Percentiles rank a stretch among this genome's conserved stretches.
Evolutionary conservation across 2,329 filamentous ascomycete genomes (phyloP).

Genomic region (Fonsecaea nubica): DNA sequence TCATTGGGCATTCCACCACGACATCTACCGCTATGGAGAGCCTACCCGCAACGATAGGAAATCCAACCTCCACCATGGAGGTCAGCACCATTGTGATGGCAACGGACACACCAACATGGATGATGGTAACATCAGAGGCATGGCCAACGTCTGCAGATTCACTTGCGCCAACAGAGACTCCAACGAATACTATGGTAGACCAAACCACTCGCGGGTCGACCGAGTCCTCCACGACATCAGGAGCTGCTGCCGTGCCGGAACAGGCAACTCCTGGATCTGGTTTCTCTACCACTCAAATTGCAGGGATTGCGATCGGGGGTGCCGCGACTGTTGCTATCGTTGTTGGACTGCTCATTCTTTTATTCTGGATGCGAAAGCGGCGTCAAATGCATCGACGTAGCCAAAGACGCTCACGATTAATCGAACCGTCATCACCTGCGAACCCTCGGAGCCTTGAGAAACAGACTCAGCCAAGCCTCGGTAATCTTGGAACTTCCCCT

Average conservation of each 20-base stretch:
- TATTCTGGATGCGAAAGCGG: constrained; percentile 46
- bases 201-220: constrained; percentile 28
- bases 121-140: constrained; percentile 23
- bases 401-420: constrained; percentile 47
- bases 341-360: constrained; percentile 50
- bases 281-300: constrained; percentile 58
- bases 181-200: constrained; percentile 7
- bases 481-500: constrained; percentile 9
- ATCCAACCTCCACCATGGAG: constrained; percentile 31
- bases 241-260: constrained; percentile 20
- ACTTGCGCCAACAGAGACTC: constrained; percentile 32
- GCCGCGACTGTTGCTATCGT: constrained; percentile 59
- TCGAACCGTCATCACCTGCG: constrained; percentile 46
- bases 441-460: constrained; percentile 31
- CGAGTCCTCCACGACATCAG: constrained; percentile 27
- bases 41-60: constrained; percentile 27
- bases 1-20: constrained; percentile 52
- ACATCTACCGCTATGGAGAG: constrained; percentile 44
- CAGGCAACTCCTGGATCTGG: constrained; percentile 13
- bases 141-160: constrained; percentile 20
- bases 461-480: constrained; percentile 30
- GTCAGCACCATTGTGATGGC: constrained; percentile 37
- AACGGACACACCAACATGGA: constrained; percentile 21
- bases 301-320: constrained; percentile 65
- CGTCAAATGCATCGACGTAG: constrained; percentile 40